phyloP scores from a whole-genome alignment of 2,329 filamentous ascomycete genomes.

The Fusarium dimerum region DNA sequence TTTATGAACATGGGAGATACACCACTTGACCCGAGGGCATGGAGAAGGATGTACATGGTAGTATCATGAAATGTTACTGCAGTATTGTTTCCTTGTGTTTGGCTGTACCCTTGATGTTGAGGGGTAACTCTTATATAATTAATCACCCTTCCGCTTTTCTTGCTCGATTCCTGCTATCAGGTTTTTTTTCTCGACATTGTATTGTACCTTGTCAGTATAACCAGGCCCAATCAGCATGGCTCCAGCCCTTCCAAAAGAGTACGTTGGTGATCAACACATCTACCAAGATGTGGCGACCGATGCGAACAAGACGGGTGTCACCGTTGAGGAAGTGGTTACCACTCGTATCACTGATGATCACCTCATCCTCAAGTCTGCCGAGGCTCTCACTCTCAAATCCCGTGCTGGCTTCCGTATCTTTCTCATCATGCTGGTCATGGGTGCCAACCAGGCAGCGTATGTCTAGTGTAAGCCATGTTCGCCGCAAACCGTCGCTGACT shows the following conservation, averaged over 20 bases:
- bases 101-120: neutral
- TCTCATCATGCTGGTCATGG: conserved; percentile 20
- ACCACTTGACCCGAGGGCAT: neutral
- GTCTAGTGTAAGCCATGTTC: neutral
- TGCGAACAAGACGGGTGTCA: conserved; percentile 20
- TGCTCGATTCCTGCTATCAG: too few relatives aligned
- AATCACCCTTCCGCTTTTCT: too few relatives aligned
- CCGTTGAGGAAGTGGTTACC: conserved; percentile 22
- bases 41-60: neutral
- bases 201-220: neutral
- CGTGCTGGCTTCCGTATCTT: conserved; percentile 19
- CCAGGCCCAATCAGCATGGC: neutral
- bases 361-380: conserved; percentile 17
- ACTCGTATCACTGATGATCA: conserved; percentile 23
- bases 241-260: neutral
- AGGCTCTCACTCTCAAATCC: conserved; percentile 18
- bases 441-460: conserved; percentile 13
- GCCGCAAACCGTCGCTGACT: neutral
- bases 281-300: conserved; percentile 22
- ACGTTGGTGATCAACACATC: conserved; percentile 5
- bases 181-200: neutral
- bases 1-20: neutral
- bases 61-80: neutral
- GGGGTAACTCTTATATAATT: neutral
- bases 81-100: too few relatives aligned